Conservation (phyloP, 345 rosid genomes). For the Lepidium sativum region DNA sequence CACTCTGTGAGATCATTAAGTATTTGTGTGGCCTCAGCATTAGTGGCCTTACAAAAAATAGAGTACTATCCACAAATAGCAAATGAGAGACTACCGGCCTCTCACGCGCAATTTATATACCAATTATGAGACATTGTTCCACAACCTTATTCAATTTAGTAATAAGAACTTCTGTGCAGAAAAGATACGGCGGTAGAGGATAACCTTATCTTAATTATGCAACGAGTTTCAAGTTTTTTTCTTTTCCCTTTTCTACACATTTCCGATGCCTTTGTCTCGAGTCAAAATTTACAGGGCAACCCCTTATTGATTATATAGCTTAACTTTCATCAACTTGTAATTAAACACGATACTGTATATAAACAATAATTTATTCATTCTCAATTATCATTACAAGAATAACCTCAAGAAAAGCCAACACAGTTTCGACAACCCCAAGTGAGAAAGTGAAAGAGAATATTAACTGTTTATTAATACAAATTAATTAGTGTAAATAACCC, state of each 20-base stretch:
- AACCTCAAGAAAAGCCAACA: constrained; percentile 5
- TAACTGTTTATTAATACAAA: not conserved
- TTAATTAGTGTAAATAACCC: not conserved
- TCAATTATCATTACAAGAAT: not conserved
- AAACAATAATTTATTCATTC: not conserved
- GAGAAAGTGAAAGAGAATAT: constrained; percentile 10
- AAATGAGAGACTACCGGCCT: too few species aligned
- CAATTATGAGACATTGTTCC: too few species aligned
- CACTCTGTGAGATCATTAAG: too few species aligned
- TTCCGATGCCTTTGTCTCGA: not conserved
- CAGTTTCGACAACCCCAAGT: not conserved
- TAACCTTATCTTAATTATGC: too few species aligned
- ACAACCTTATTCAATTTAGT: too few species aligned
- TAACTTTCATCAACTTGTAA: not conserved
- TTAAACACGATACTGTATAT: not conserved
- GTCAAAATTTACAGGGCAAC: not conserved
- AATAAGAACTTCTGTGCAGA: too few species aligned
- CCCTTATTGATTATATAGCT: not conserved
- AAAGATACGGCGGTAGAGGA: too few species aligned
- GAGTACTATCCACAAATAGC: too few species aligned
- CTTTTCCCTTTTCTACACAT: not conserved
- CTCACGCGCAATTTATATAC: too few species aligned
- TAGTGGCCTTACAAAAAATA: too few species aligned
- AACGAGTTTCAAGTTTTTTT: too few species aligned
- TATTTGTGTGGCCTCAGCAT: too few species aligned